These are phyloP conservation scores for Hydnum rufescens DNA, from an alignment of 768 basidiomycete species.

Conservation along the genomic window DNA sequence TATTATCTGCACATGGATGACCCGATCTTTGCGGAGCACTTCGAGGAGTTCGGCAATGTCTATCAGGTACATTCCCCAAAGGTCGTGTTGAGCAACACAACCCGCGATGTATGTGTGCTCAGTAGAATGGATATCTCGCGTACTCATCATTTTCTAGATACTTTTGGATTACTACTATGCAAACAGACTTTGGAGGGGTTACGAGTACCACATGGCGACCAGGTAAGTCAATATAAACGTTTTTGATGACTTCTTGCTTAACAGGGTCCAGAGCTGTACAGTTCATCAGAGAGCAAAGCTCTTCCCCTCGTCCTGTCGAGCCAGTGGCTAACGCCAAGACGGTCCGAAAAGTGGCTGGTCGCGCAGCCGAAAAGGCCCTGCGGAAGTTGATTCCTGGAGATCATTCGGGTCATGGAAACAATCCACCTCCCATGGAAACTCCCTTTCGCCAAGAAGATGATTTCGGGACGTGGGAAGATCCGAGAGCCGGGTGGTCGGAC, in stretches of 20 bases:
- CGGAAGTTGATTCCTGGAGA: conserved; percentile 36
- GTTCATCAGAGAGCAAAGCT: conserved; percentile 64
- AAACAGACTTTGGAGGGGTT: conserved; percentile 48
- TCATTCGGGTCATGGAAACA: neutral
- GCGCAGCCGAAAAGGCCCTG: conserved; percentile 23
- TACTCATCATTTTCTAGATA: conserved; percentile 29
- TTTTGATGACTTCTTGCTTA: conserved; percentile 4
- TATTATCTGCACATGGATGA: neutral
- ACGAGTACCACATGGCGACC: conserved; percentile 79
- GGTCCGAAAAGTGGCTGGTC: neutral
- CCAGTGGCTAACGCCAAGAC: conserved; percentile 7
- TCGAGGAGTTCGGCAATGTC: conserved; percentile 73
- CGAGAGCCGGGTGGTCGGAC: conserved; percentile 2
- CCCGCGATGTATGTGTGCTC: conserved; percentile 45
- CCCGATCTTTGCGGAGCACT: conserved; percentile 36
- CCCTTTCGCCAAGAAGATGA: neutral
- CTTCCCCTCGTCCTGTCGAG: too few relatives aligned
- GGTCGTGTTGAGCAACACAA: conserved; percentile 52
- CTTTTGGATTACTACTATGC: conserved; percentile 79
- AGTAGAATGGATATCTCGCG: neutral
- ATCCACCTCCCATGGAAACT: neutral
- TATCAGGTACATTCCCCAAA: conserved; percentile 80
- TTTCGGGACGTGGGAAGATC: conserved; percentile 3
- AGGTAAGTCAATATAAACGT: conserved; percentile 27
- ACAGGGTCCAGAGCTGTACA: conserved; percentile 44